Evolutionary conservation across 768 basidiomycete species (phyloP), one percentile per base, ranked within the genome.

Genomic region (Suillus alpinus): DNA sequence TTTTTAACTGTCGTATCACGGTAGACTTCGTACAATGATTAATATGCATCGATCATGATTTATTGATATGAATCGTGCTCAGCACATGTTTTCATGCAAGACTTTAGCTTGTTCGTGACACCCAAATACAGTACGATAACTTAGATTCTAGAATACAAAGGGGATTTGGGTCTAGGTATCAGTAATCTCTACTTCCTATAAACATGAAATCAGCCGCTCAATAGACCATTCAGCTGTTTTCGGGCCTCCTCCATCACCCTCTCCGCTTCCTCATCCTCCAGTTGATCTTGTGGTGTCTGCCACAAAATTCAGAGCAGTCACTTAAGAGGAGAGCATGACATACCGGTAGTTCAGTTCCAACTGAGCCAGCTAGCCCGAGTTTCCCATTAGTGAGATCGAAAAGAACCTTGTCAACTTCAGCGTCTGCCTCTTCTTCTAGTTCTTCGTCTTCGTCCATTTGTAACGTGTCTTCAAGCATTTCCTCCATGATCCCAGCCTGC

Each of bases 331-430:
- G 51, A 56, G 31, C 18, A 16, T 59, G 20, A 79, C 91, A 70
- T 73, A 95, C 94, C 41, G 93, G 94, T 65, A 91, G 70, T 55
- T 87, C 89, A 36, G 80, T 84, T 40, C 82, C 82, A 55, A 89
- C 92, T 29, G 83, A 72, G 13, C 92, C 92, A 47, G 86, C 91
- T 70, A 90, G 84, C 6, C 95, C 95, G n/a, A 97, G 80, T 76
- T 96, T 96, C 58, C 95, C 97, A 64, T 98, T 88, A 9, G 97
- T 99, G 62, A 99, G 81, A 59, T 98, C 95, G 67, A 89, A 98
- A 41, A 99, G 72, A 14, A 99, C 92, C 71, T 95, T 97, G 71
- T 99, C 97, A 10, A 99, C 93, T 71, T 99, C 97, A 12, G 86
- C 93, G 67, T 98, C 95, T 4, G 97, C 97, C 75, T 99, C 97